A percentile compares a stretch with the other conserved stretches of the same genome.
phyloP scores from a whole-genome alignment of 768 basidiomycete species.

The Hortiboletus flavorubellus region DNA sequence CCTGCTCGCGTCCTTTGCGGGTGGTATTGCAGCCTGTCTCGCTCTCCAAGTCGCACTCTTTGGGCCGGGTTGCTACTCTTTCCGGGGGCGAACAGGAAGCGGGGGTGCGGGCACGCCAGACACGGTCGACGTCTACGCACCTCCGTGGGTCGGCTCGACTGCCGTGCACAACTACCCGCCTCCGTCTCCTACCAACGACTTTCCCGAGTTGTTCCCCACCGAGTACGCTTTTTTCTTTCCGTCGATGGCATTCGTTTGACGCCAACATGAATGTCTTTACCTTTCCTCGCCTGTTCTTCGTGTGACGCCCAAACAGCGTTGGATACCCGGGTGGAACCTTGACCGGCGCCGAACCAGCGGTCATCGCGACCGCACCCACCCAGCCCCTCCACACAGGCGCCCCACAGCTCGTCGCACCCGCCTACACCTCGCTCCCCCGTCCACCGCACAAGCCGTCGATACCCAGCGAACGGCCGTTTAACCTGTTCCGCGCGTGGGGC shows the following conservation, averaged over 20 bases:
- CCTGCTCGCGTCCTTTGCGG: constrained; percentile 48
- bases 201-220: constrained; percentile 72
- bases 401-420: constrained; percentile 57
- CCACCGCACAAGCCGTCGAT: neutral
- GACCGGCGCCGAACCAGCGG: constrained; percentile 72
- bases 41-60: constrained; percentile 44
- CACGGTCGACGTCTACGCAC: constrained; percentile 41
- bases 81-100: neutral
- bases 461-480: constrained; percentile 42
- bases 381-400: constrained; percentile 76
- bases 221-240: constrained; percentile 23
- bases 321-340: constrained; percentile 77
- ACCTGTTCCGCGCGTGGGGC: constrained; percentile 77
- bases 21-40: constrained; percentile 51
- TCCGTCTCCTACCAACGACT: constrained; percentile 64
- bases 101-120: neutral
- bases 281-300: neutral
- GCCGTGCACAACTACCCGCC: constrained; percentile 70
- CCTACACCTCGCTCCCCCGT: constrained; percentile 25
- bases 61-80: constrained; percentile 33
- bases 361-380: constrained; percentile 71
- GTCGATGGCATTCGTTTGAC: no score
- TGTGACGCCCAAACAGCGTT: constrained; percentile 33
- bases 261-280: no score
- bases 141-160: constrained; percentile 72